Evolutionary conservation across 2,329 filamentous ascomycete species (phyloP).

Genomic region (Microsporum audouinii): DNA sequence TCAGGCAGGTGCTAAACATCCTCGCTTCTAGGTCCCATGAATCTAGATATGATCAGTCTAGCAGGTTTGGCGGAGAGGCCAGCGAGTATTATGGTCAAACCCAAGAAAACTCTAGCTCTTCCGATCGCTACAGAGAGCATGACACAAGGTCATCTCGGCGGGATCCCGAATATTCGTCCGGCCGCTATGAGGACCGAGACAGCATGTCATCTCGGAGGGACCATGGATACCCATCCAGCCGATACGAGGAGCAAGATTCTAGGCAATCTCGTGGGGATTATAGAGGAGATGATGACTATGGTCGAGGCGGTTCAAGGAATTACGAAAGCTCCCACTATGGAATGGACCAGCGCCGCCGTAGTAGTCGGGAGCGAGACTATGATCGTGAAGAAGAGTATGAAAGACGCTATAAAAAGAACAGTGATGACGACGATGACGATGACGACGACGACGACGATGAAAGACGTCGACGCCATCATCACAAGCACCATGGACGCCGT

Average conservation of each 20-base stretch:
- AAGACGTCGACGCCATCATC: slow-evolving; percentile 6
- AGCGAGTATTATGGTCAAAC: slow-evolving; percentile 13
- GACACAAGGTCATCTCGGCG: slow-evolving; percentile 2
- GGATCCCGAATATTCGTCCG: background rate
- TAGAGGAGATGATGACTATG: background rate
- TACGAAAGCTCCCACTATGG: slow-evolving; percentile 11
- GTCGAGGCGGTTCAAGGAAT: background rate
- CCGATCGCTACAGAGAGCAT: slow-evolving; percentile 5
- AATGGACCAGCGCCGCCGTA: slow-evolving; percentile 14
- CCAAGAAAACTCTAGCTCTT: slow-evolving; percentile 13
- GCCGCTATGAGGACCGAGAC: background rate
- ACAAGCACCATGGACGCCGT: slow-evolving; percentile 6
- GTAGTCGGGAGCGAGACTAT: slow-evolving; percentile 17
- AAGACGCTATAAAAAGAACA: slow-evolving; percentile 5
- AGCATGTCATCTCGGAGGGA: background rate
- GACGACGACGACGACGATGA: slow-evolving; percentile 11
- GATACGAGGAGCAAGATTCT: background rate
- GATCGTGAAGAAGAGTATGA: slow-evolving; percentile 9
- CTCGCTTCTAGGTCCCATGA: background rate
- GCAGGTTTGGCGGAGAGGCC: slow-evolving; percentile 12
- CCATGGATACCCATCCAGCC: background rate
- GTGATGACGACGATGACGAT: slow-evolving; percentile 8
- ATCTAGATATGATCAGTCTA: background rate
- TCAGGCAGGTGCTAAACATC: background rate
- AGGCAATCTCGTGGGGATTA: background rate